Evolutionary conservation across 352 stramenopile genomes (phyloP).

Genomic region (Globisporangium cederbergense): DNA sequence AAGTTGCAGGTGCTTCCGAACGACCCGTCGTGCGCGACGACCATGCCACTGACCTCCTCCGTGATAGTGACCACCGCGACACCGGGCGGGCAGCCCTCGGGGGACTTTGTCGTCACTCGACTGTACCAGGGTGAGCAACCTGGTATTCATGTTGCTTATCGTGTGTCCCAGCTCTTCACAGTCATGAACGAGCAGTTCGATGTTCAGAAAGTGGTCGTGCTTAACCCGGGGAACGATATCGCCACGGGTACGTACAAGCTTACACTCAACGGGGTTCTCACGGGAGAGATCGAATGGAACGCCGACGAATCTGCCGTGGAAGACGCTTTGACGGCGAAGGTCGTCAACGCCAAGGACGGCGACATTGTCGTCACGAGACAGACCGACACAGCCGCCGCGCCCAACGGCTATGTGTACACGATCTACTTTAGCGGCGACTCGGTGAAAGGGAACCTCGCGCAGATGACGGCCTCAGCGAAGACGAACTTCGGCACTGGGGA

Average conservation of each 20-base stretch:
- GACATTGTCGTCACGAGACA: slow-evolving; percentile 59
- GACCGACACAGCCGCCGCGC: slow-evolving; percentile 30
- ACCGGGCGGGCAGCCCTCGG: slow-evolving; percentile 25
- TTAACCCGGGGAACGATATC: slow-evolving; percentile 43
- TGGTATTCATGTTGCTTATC: slow-evolving; percentile 44
- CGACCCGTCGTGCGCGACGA: slow-evolving; percentile 20
- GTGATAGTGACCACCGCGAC: slow-evolving; percentile 23
- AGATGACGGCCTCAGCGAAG: slow-evolving; percentile 19
- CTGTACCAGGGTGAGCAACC: slow-evolving; percentile 58
- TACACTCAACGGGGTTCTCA: slow-evolving; percentile 24
- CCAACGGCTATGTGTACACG: slow-evolving; percentile 66
- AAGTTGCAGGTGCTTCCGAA: slow-evolving; percentile 17
- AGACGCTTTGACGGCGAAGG: slow-evolving; percentile 20
- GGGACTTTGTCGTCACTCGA: slow-evolving; percentile 40
- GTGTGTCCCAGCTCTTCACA: slow-evolving; percentile 60
- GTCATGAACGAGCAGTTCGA: slow-evolving; percentile 72
- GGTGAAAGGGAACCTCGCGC: slow-evolving; percentile 34
- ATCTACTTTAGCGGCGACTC: slow-evolving; percentile 66
- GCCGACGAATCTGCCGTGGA: slow-evolving; percentile 45
- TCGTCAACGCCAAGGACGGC: slow-evolving; percentile 9
- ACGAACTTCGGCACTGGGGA: slow-evolving; percentile 30
- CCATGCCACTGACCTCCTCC: slow-evolving; percentile 23
- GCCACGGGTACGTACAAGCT: slow-evolving; percentile 38
- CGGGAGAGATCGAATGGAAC: slow-evolving; percentile 53
- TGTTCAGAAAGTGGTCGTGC: slow-evolving; percentile 53